These are phyloP conservation scores for Endoconidiophora laricicola DNA, from an alignment of 2,329 filamentous ascomycete species.

Conservation along the genomic window DNA sequence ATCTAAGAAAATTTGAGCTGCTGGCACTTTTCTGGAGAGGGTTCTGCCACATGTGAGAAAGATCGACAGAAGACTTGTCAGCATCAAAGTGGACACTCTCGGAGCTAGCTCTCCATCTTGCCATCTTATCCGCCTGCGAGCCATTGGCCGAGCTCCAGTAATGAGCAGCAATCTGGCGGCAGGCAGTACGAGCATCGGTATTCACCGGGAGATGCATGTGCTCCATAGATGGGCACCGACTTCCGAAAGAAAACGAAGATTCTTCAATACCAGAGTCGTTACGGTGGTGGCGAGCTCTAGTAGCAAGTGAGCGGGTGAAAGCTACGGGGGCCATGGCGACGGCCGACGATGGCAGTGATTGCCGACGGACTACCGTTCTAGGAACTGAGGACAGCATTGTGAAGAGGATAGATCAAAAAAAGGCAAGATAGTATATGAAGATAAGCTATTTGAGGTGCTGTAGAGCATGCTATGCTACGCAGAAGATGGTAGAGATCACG, in stretches of 20 bases:
- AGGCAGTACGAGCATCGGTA: conserved; percentile 9
- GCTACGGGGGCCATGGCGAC: conserved; percentile 6
- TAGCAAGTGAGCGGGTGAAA: conserved; percentile 10
- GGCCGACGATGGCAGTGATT: conserved; percentile 11
- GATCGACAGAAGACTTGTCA: conserved; percentile 4
- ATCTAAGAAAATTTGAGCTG: conserved; percentile 7
- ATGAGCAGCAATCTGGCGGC: conserved; percentile 12
- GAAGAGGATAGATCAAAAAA: not conserved
- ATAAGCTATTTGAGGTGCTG: no score
- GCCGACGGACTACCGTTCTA: conserved; percentile 10
- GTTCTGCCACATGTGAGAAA: conserved; percentile 10
- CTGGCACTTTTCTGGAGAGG: conserved; percentile 11
- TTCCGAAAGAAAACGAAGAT: conserved; percentile 2
- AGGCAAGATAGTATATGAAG: not conserved
- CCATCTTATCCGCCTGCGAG: conserved; percentile 11
- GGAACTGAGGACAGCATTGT: conserved; percentile 10
- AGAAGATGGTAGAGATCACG: not conserved
- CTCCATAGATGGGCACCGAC: conserved; percentile 6
- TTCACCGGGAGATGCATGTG: conserved; percentile 12
- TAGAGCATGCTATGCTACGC: not conserved
- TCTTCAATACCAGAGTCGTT: conserved; percentile 1
- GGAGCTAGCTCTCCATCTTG: conserved; percentile 11
- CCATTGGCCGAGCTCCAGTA: conserved; percentile 12
- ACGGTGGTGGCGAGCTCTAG: conserved; percentile 11
- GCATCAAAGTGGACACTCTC: conserved; percentile 12